A percentile compares a stretch with the other conserved stretches of the same genome.
Evolutionary conservation across 306 rosid genomes (phyloP).

Genomic region (Carpinus fangiana): DNA sequence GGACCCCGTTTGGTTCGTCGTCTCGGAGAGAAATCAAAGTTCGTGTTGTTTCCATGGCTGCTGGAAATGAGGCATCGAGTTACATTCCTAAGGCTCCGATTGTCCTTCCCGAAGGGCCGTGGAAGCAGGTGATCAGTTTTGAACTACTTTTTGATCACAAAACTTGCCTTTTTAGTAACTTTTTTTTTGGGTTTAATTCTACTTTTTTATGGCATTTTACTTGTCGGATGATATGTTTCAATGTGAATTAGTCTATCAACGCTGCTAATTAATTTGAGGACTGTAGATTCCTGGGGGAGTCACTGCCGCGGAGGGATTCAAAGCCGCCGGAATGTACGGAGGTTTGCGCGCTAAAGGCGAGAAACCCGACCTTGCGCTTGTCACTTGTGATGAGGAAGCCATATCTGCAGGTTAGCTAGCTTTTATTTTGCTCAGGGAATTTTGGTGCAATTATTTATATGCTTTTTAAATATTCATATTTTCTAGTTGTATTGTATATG

Average conservation of each 20-base stretch:
- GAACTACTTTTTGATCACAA: background rate
- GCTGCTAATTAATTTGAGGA: constrained; percentile 20
- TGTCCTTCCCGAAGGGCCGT: constrained; percentile 83
- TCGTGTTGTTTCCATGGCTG: constrained; percentile 36
- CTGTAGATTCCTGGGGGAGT: constrained; percentile 88
- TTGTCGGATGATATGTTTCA: background rate
- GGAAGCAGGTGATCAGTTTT: constrained; percentile 67
- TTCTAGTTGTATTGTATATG: background rate
- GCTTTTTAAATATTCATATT: constrained; percentile 8
- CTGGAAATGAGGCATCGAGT: constrained; percentile 32
- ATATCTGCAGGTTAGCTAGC: constrained; percentile 64
- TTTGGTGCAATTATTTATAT: background rate
- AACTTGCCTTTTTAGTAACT: background rate
- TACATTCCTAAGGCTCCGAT: constrained; percentile 80
- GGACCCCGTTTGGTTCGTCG: constrained; percentile 25
- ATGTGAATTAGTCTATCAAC: background rate
- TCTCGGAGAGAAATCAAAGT: constrained; percentile 25
- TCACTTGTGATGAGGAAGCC: constrained; percentile 92
- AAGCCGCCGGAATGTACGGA: constrained; percentile 82
- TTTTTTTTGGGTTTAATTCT: background rate
- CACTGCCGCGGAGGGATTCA: constrained; percentile 87
- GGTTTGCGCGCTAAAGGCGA: constrained; percentile 77
- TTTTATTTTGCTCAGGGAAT: constrained; percentile 11
- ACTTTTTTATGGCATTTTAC: background rate
- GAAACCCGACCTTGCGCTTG: constrained; percentile 93